phyloP scores from a whole-genome alignment of 176 grass and related monocot genomes.

The Tuctoria greenei region DNA sequence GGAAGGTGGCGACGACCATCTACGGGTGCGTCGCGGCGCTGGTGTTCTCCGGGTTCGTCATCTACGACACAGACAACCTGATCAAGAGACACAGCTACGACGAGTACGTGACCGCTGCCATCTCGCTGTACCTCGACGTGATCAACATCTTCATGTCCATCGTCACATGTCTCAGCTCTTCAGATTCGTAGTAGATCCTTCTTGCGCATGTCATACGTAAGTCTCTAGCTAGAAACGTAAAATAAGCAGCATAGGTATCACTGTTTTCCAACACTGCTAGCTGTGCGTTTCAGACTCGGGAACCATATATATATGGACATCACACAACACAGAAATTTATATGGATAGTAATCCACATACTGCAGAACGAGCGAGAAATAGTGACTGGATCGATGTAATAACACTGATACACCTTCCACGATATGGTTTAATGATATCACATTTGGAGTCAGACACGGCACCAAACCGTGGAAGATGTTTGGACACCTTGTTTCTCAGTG shows the following conservation, averaged over 20 bases:
- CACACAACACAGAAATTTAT: background rate
- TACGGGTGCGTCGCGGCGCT: constrained; percentile 48
- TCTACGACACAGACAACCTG: constrained; percentile 64
- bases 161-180: constrained; percentile 32
- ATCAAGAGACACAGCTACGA: constrained; percentile 68
- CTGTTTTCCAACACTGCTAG: background rate
- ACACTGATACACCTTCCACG: background rate
- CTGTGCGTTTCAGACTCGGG: background rate
- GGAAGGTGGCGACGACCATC: constrained; percentile 43
- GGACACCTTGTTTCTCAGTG: background rate
- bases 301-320: background rate
- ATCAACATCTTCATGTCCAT: constrained; percentile 64
- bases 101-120: constrained; percentile 49
- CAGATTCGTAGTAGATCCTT: constrained; percentile 45
- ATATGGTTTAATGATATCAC: background rate
- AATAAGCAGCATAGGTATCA: background rate
- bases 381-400: background rate
- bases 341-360: background rate
- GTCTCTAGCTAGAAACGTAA: too few relatives aligned
- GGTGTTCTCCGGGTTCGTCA: constrained; percentile 58
- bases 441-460: background rate
- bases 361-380: background rate
- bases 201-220: too few relatives aligned
- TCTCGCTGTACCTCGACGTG: constrained; percentile 56
- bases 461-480: background rate